Percentiles rank a stretch among this genome's conserved stretches.
Conservation (phyloP, 1,284 basidiomycete genomes). For the Melampsora americana region DNA sequence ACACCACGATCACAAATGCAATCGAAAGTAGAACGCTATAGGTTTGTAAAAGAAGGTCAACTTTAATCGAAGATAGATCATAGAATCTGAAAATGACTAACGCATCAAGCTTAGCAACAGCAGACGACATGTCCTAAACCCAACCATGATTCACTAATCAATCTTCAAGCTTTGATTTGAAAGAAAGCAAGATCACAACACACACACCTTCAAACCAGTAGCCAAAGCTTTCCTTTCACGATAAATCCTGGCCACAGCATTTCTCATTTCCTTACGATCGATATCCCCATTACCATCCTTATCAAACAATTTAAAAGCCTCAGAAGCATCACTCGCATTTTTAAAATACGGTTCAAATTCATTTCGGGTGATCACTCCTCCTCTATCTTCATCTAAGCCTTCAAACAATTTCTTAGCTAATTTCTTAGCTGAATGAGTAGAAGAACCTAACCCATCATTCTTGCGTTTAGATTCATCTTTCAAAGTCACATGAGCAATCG, state of each 20-base stretch:
- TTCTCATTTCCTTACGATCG: slow-evolving; percentile 73
- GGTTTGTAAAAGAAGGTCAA: not conserved
- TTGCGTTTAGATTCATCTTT: slow-evolving; percentile 47
- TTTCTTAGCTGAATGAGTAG: slow-evolving; percentile 67
- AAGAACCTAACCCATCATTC: slow-evolving; percentile 48
- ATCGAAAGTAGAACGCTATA: slow-evolving; percentile 63
- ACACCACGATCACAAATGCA: slow-evolving; percentile 64
- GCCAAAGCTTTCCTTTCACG: slow-evolving; percentile 70
- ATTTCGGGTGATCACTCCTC: slow-evolving; percentile 19
- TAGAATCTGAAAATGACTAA: slow-evolving; percentile 6
- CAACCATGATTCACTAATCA: not conserved
- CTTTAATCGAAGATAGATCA: not conserved
- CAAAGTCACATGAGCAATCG: slow-evolving; percentile 51
- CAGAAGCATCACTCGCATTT: slow-evolving; percentile 66
- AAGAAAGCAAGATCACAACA: not conserved
- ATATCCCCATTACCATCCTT: slow-evolving; percentile 81
- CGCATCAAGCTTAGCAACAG: slow-evolving; percentile 70
- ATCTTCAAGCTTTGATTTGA: not conserved
- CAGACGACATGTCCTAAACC: slow-evolving; percentile 57
- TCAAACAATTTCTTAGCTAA: slow-evolving; percentile 72
- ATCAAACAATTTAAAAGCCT: slow-evolving; percentile 73
- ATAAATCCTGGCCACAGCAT: slow-evolving; percentile 77
- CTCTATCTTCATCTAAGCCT: slow-evolving; percentile 62
- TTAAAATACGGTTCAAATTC: slow-evolving; percentile 66
- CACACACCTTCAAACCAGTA: slow-evolving; percentile 62